phyloP scores from a whole-genome alignment of 2,329 filamentous ascomycete species.

The Penicillium thymicola region DNA sequence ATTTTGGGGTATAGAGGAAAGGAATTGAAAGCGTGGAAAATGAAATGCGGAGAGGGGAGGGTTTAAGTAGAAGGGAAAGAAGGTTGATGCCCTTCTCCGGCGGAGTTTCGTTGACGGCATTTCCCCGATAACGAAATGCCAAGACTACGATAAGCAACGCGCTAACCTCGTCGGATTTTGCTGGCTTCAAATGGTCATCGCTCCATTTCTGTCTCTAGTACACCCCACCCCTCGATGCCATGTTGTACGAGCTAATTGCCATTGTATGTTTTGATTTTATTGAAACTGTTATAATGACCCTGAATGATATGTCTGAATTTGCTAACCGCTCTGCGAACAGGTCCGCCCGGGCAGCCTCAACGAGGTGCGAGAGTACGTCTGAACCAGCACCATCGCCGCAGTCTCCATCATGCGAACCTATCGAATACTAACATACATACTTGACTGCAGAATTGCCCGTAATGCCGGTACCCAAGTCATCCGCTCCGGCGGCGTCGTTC shows the following conservation, averaged over 20 bases:
- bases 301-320: background rate
- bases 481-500: slow-evolving; percentile 79
- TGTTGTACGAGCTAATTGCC: slow-evolving; percentile 98
- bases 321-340: slow-evolving; percentile 48
- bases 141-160: slow-evolving; percentile 28
- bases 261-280: slow-evolving; percentile 62
- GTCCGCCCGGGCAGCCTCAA: slow-evolving; percentile 84
- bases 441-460: slow-evolving; percentile 69
- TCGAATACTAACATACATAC: slow-evolving; percentile 5
- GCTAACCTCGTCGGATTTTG: slow-evolving; percentile 27
- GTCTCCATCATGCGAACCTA: slow-evolving; percentile 3
- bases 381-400: slow-evolving; percentile 11
- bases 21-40: slow-evolving; percentile 7
- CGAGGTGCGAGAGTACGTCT: slow-evolving; percentile 89
- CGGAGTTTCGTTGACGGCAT: slow-evolving; percentile 19
- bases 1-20: slow-evolving; percentile 25
- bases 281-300: background rate
- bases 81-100: slow-evolving; percentile 23
- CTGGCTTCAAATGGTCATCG: slow-evolving; percentile 18
- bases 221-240: slow-evolving; percentile 42
- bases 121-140: slow-evolving; percentile 26
- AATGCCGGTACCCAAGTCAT: slow-evolving; percentile 82
- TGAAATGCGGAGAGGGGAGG: slow-evolving; percentile 20
- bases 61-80: slow-evolving; percentile 29
- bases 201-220: slow-evolving; percentile 16